Evolutionary conservation across 1,284 basidiomycete species (phyloP).

Genomic region (Rhodotorula sp.): DNA sequence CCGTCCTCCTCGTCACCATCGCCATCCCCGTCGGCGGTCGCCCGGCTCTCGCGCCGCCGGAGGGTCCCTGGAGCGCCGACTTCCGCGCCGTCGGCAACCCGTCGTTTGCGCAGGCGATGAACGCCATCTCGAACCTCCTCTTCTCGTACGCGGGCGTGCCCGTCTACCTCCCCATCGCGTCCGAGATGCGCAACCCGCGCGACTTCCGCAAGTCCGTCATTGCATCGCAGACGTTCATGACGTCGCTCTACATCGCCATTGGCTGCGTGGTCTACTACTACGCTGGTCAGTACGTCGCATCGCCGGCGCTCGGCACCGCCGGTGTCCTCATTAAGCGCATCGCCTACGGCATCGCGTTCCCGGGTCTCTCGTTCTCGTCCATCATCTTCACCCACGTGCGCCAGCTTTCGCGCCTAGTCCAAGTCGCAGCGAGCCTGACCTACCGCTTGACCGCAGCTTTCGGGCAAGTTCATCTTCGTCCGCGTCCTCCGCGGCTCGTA

Average conservation of each 20-base stretch:
- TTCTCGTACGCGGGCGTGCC: conserved; percentile 39
- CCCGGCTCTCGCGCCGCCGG: conserved; percentile 52
- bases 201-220: conserved; percentile 27
- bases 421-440: not conserved
- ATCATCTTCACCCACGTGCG: conserved; percentile 57
- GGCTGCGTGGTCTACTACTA: conserved; percentile 26
- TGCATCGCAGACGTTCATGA: conserved; percentile 41
- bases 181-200: conserved; percentile 51
- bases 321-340: conserved; percentile 52
- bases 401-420: too few relatives aligned
- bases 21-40: conserved; percentile 58
- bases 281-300: conserved; percentile 47
- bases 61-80: conserved; percentile 50
- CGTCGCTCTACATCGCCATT: conserved; percentile 42
- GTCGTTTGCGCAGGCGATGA: conserved; percentile 31
- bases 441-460: not conserved
- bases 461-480: conserved; percentile 62
- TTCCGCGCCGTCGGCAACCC: conserved; percentile 24
- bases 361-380: conserved; percentile 35
- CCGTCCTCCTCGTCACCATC: conserved; percentile 42
- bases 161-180: conserved; percentile 45
- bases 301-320: conserved; percentile 52
- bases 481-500: conserved; percentile 60
- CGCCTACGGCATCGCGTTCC: conserved; percentile 50
- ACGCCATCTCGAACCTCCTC: conserved; percentile 20